Conservation (phyloP, 148 eudicot species). For the Cornus suecica region DNA sequence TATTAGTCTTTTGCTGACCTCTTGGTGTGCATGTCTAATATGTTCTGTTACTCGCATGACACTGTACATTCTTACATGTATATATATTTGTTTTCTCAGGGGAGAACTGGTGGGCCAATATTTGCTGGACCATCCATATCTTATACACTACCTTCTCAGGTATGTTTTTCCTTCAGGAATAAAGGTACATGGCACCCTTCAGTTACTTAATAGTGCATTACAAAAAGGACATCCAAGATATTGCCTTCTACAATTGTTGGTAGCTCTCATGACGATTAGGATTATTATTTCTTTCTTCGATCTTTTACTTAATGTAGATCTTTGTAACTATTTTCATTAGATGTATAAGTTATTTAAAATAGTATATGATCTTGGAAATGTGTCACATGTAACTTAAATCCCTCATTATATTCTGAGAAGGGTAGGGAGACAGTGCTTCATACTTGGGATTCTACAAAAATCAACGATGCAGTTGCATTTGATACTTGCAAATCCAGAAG, state of each 20-base stretch:
- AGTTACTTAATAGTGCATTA: neutral
- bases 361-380: neutral
- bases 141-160: slow-evolving; percentile 43
- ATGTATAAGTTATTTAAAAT: neutral
- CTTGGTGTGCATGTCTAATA: neutral
- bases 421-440: neutral
- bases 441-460: neutral
- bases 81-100: slow-evolving; percentile 24
- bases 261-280: neutral
- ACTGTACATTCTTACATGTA: neutral
- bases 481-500: neutral
- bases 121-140: slow-evolving; percentile 83
- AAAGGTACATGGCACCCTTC: neutral
- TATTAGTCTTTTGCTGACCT: neutral
- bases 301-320: neutral
- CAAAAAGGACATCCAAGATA: too few relatives aligned
- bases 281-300: neutral
- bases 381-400: neutral
- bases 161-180: slow-evolving; percentile 5
- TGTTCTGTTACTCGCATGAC: neutral
- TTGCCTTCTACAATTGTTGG: neutral
- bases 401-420: neutral
- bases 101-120: slow-evolving; percentile 65
- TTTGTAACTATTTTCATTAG: neutral
- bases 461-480: neutral